Conservation (phyloP, 495 filamentous ascomycete species). For the Hypoxylon rickii region DNA sequence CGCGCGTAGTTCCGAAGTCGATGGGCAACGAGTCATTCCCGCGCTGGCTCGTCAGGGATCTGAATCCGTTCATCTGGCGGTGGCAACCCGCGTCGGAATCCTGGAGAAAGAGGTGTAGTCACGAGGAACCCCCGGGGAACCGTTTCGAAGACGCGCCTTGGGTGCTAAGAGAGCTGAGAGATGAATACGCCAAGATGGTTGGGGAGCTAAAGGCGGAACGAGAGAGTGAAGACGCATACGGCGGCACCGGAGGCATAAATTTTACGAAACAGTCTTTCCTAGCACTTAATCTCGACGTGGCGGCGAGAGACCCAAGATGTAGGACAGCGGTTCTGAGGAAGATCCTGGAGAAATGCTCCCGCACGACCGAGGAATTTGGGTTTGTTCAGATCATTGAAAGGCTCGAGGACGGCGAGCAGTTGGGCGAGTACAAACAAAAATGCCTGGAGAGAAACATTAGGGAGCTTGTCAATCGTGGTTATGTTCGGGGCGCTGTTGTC, state of each 20-base stretch:
- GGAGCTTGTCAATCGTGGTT: slow-evolving; percentile 31
- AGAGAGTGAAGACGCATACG: background rate
- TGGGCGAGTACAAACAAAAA: slow-evolving; percentile 19
- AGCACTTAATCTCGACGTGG: slow-evolving; percentile 24
- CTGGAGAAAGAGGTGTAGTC: slow-evolving; percentile 4
- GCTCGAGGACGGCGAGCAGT: slow-evolving; percentile 8
- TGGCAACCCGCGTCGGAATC: slow-evolving; percentile 21
- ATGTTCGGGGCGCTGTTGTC: slow-evolving; percentile 27
- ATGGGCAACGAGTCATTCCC: slow-evolving; percentile 29
- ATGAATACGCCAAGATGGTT: slow-evolving; percentile 17
- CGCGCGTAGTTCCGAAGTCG: slow-evolving; percentile 15
- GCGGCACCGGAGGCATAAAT: background rate
- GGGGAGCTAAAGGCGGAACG: slow-evolving; percentile 4
- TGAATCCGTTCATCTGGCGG: slow-evolving; percentile 29
- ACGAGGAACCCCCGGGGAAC: slow-evolving; percentile 4
- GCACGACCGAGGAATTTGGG: slow-evolving; percentile 20
- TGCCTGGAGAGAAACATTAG: slow-evolving; percentile 24
- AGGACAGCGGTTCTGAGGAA: slow-evolving; percentile 23
- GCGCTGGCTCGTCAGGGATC: slow-evolving; percentile 31
- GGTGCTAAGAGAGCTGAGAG: slow-evolving; percentile 24
- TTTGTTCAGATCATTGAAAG: slow-evolving; percentile 23
- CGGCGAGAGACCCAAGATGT: slow-evolving; percentile 28
- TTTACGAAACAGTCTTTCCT: slow-evolving; percentile 36
- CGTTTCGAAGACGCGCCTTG: slow-evolving; percentile 33
- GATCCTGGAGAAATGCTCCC: slow-evolving; percentile 33